Evolutionary conservation across 495 filamentous ascomycete species (phyloP).

Genomic region (Penicillium taxi): DNA sequence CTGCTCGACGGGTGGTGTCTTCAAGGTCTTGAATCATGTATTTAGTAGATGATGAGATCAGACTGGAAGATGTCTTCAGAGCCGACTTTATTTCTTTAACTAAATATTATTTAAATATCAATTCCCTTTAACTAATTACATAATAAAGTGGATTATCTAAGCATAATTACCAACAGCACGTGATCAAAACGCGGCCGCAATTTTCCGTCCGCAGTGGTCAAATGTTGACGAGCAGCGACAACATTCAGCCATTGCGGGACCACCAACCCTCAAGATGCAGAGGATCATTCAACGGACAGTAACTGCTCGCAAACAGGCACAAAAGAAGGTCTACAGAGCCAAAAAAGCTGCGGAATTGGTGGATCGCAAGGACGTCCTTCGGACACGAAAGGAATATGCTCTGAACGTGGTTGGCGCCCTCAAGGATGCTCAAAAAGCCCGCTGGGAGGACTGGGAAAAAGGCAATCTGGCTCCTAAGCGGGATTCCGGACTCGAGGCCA

Average conservation of each 20-base stretch:
- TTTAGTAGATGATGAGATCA: too few relatives aligned
- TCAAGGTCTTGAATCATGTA: too few relatives aligned
- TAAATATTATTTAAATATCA: neutral
- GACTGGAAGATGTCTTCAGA: too few relatives aligned
- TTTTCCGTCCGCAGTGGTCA: constrained; percentile 26
- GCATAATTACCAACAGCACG: too few relatives aligned
- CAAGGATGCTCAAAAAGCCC: constrained; percentile 24
- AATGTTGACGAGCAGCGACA: constrained; percentile 17
- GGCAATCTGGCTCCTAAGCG: constrained; percentile 68
- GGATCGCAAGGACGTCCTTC: constrained; percentile 25
- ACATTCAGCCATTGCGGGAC: constrained; percentile 27
- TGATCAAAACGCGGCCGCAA: constrained; percentile 24
- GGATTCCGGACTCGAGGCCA: constrained; percentile 47
- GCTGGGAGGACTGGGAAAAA: constrained; percentile 65
- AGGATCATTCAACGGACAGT: constrained; percentile 63
- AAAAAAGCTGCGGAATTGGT: constrained; percentile 30
- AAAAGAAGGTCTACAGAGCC: constrained; percentile 38
- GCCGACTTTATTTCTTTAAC: too few relatives aligned
- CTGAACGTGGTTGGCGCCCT: constrained; percentile 23
- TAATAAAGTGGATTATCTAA: neutral
- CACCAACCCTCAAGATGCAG: constrained; percentile 50
- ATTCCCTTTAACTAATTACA: neutral
- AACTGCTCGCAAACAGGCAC: constrained; percentile 56
- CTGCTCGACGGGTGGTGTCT: too few relatives aligned
- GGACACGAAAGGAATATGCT: constrained; percentile 28